Evolutionary conservation across 495 filamentous ascomycete species (phyloP).

Genomic region (Niebla homalea): DNA sequence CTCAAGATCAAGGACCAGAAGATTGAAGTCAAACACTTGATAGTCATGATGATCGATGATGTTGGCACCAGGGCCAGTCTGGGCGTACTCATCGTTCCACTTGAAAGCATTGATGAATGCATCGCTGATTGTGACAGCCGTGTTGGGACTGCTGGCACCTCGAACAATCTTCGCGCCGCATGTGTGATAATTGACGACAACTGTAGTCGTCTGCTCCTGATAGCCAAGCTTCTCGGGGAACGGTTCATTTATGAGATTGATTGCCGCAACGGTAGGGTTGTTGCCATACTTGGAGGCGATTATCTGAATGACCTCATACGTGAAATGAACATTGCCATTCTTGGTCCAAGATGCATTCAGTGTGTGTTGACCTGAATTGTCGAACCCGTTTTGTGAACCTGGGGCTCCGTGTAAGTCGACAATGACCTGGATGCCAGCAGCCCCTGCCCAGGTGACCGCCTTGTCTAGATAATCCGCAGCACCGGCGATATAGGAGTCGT

Average conservation of each 20-base stretch:
- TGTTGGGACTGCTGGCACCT: constrained; percentile 26
- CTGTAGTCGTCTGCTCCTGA: constrained; percentile 38
- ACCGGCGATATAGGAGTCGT: constrained; percentile 32
- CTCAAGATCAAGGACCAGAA: constrained; percentile 22
- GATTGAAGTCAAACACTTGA: constrained; percentile 30
- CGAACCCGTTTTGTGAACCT: constrained; percentile 52
- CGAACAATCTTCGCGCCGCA: constrained; percentile 39
- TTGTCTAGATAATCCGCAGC: constrained; percentile 32
- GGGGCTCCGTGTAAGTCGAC: constrained; percentile 42
- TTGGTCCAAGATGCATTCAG: constrained; percentile 25
- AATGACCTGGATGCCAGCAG: constrained; percentile 30
- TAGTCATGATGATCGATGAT: constrained; percentile 38
- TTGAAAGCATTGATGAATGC: constrained; percentile 16
- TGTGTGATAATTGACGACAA: constrained; percentile 40
- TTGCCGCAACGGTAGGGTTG: constrained; percentile 36
- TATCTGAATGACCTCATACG: constrained; percentile 34
- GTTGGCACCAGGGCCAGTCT: constrained; percentile 27
- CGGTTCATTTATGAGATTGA: constrained; percentile 50
- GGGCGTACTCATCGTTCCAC: constrained; percentile 27
- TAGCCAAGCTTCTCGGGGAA: constrained; percentile 32
- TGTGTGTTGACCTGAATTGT: constrained; percentile 17
- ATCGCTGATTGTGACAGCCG: constrained; percentile 17
- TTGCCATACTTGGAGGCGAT: constrained; percentile 39
- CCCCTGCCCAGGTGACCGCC: constrained; percentile 32
- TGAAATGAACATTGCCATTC: constrained; percentile 33